phyloP scores from a whole-genome alignment of 2,329 filamentous ascomycete species.

The Pseudogymnoascus sp. region DNA sequence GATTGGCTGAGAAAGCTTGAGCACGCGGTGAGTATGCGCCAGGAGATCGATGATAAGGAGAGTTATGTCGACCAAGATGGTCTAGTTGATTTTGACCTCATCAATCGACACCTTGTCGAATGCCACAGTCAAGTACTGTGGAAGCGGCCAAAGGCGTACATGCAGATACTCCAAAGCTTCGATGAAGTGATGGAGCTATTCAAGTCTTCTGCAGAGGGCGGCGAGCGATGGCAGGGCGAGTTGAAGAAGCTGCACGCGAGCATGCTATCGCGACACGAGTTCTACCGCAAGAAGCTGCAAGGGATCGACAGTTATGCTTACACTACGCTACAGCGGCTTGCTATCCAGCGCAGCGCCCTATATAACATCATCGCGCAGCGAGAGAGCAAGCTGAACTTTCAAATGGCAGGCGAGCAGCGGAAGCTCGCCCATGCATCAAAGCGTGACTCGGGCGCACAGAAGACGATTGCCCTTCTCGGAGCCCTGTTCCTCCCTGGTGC shows the following conservation, averaged over 20 bases:
- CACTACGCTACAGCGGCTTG: constrained; percentile 51
- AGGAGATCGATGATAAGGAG: constrained; percentile 26
- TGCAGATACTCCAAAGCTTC: constrained; percentile 44
- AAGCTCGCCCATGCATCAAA: constrained; percentile 32
- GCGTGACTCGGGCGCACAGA: constrained; percentile 47
- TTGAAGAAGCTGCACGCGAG: constrained; percentile 42
- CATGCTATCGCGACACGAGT: constrained; percentile 47
- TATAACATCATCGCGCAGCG: constrained; percentile 60
- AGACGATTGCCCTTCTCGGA: constrained; percentile 55
- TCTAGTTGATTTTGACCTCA: constrained; percentile 48
- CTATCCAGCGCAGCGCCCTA: constrained; percentile 53
- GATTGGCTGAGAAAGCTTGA: constrained; percentile 55
- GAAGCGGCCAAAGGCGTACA: constrained; percentile 56
- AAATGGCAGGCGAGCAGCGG: constrained; percentile 40
- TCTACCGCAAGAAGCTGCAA: constrained; percentile 52
- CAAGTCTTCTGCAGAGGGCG: background rate
- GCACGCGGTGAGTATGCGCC: constrained; percentile 53
- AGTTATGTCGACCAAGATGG: constrained; percentile 46
- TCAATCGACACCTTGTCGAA: constrained; percentile 56
- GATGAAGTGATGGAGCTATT: constrained; percentile 29
- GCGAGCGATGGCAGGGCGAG: constrained; percentile 16
- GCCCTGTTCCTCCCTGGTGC: constrained; percentile 56
- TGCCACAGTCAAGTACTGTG: constrained; percentile 56
- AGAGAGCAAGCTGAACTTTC: constrained; percentile 54
- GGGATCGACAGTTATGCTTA: constrained; percentile 56